Percentiles rank a stretch among this genome's conserved stretches.
phyloP scores from a whole-genome alignment of 2,329 filamentous ascomycete genomes.

The Nakataea oryzae region DNA sequence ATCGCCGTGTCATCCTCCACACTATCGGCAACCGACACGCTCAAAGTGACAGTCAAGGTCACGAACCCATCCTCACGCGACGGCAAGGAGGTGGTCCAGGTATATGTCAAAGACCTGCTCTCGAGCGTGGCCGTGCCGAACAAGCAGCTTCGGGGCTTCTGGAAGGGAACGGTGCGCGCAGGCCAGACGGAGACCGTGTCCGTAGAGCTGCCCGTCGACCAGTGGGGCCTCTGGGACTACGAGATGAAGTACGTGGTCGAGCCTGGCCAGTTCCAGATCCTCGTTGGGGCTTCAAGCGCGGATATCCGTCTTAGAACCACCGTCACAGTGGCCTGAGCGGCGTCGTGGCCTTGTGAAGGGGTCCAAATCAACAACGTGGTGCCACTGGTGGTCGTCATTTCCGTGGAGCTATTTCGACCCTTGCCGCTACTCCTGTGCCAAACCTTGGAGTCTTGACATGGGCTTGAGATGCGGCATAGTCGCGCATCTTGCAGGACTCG shows the following conservation, averaged over 20 bases:
- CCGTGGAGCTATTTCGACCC: too few relatives aligned
- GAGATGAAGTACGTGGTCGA: conserved; percentile 66
- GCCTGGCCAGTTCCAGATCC: conserved; percentile 54
- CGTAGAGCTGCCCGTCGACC: conserved; percentile 43
- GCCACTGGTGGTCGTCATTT: too few relatives aligned
- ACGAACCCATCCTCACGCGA: conserved; percentile 47
- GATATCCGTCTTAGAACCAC: conserved; percentile 46
- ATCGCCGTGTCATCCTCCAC: conserved; percentile 37
- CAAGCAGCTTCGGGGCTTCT: conserved; percentile 54
- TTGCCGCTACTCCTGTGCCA: neutral
- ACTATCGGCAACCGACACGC: conserved; percentile 35
- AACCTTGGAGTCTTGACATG: neutral
- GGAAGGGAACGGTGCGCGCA: conserved; percentile 50
- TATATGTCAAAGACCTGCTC: conserved; percentile 55
- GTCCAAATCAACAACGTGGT: neutral
- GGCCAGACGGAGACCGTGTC: conserved; percentile 43
- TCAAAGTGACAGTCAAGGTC: conserved; percentile 51
- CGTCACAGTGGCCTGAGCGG: conserved; percentile 33
- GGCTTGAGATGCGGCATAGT: too few relatives aligned
- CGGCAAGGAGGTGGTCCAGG: conserved; percentile 57
- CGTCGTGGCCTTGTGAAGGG: neutral
- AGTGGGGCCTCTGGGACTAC: conserved; percentile 46
- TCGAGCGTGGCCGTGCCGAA: conserved; percentile 55
- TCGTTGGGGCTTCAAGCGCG: conserved; percentile 49
- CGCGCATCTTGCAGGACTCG: too few relatives aligned